Percentiles rank a stretch among this genome's conserved stretches.
These are phyloP conservation scores for Neurospora tetraspora DNA, from an alignment of 495 filamentous ascomycete species.

Conservation along the genomic window DNA sequence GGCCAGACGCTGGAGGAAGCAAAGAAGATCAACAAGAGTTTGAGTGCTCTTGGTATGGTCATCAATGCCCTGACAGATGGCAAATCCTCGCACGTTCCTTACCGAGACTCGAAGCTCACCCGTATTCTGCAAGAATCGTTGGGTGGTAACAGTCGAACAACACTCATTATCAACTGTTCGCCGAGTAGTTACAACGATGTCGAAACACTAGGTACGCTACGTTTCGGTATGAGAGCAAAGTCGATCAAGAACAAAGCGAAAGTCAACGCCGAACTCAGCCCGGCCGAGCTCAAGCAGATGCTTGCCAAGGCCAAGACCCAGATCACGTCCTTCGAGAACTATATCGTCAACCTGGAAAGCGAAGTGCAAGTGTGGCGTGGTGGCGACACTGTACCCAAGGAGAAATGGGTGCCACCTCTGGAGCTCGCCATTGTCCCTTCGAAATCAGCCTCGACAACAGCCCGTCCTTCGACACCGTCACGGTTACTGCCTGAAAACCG, in stretches of 20 bases:
- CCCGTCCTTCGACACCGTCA: slow-evolving; percentile 73
- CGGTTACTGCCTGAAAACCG: slow-evolving; percentile 63
- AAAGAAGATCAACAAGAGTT: slow-evolving; percentile 99
- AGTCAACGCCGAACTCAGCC: slow-evolving; percentile 96
- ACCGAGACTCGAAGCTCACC: slow-evolving; percentile 96
- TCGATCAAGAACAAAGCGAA: slow-evolving; percentile 99
- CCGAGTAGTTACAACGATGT: slow-evolving; percentile 97
- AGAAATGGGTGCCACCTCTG: slow-evolving; percentile 45
- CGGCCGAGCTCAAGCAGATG: slow-evolving; percentile 82
- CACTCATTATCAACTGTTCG: slow-evolving; percentile 96
- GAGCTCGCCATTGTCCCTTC: neutral
- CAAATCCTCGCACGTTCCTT: slow-evolving; percentile 95
- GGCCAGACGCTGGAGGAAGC: slow-evolving; percentile 97
- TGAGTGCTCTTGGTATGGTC: slow-evolving; percentile 96
- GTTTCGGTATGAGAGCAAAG: slow-evolving; percentile 95
- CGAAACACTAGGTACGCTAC: slow-evolving; percentile 85
- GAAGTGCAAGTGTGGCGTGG: slow-evolving; percentile 80
- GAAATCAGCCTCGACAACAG: slow-evolving; percentile 51
- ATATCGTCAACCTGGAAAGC: slow-evolving; percentile 72
- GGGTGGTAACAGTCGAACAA: slow-evolving; percentile 94
- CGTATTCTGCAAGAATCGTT: slow-evolving; percentile 93
- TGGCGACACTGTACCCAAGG: slow-evolving; percentile 81
- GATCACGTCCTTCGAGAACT: slow-evolving; percentile 76
- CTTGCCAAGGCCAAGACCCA: slow-evolving; percentile 87
- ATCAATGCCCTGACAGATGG: slow-evolving; percentile 97